Evolutionary conservation across 345 rosid genomes (phyloP).

Genomic region (Populus deltoides): DNA sequence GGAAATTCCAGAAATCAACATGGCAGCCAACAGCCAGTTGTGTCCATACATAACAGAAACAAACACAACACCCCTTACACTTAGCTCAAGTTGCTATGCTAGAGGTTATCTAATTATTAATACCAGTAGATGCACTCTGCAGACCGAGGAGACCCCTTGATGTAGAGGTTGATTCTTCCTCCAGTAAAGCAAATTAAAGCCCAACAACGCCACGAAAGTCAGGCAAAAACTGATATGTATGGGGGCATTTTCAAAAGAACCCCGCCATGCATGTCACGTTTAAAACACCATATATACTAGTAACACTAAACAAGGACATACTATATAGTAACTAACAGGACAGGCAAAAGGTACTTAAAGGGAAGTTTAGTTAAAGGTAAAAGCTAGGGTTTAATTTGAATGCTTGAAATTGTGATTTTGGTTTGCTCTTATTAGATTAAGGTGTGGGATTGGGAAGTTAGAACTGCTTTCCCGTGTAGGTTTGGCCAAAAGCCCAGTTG

Average conservation of each 20-base stretch:
- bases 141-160: neutral
- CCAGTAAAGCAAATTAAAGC: neutral
- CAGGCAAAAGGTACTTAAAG: no score
- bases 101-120: neutral
- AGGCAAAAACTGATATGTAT: neutral
- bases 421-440: neutral
- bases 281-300: neutral
- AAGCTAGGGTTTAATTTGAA: no score
- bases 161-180: neutral
- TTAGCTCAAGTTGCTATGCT: neutral
- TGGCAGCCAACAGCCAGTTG: no score
- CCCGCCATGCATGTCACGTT: neutral
- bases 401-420: neutral
- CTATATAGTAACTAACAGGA: no score
- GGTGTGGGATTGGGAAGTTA: neutral
- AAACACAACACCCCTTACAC: neutral
- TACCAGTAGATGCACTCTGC: neutral
- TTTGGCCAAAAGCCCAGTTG: conserved; percentile 10
- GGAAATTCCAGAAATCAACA: no score
- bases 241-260: neutral
- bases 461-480: neutral
- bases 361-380: no score
- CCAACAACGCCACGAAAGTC: neutral
- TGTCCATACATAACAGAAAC: no score
- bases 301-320: no score